Evolutionary conservation across 495 filamentous ascomycete genomes (phyloP), one percentile per base, ranked within the genome.

Genomic region (Penicillium chermesinum): DNA sequence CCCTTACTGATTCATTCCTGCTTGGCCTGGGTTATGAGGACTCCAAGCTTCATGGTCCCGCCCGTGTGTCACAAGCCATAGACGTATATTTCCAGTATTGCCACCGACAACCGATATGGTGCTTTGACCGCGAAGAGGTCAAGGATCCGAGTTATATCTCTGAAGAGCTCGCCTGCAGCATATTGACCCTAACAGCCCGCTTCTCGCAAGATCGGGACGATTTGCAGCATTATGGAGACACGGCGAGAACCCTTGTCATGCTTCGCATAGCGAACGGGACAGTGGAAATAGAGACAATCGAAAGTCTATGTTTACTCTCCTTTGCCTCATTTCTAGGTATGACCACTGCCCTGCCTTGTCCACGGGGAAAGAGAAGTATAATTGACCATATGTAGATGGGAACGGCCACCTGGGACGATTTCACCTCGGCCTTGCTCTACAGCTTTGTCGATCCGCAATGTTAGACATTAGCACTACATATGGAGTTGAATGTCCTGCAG

Each of bases 91-190:
- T 74, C 21, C 61, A 70, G 44, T 72, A 67, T 41, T 75, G 72
- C 41, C 71, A 75, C 48, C 54, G 72, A 37, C 72, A 75, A 39
- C 72, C 72, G 12, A 67, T 75, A 33, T 75, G 72, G 72, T 73
- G 71, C 38, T 69, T 75, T 38, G 67, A 74, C 27, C 61, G 65
- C 1, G 66, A 74, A 41, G 69, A 74, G 34, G 55, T 73, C 14
- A 63, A 56, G 12, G 64, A 72, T n/a, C 53, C 59, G 15, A 62
- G 58, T 19, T 59, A 51, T 17, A 49, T 69, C 5, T 62, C 68
- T 0, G 66, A 75, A 17, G 72, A 75, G 41, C 64, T 75, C 0
- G 55, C 66, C 22, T 74, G 62, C 41, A 70, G 69, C 16, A 66
- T 75, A 16, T 55, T 75, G 2, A 67, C 69, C 5, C 49, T 75